Conservation (phyloP, 1,284 basidiomycete genomes). For the Porphyrellus sp. region DNA sequence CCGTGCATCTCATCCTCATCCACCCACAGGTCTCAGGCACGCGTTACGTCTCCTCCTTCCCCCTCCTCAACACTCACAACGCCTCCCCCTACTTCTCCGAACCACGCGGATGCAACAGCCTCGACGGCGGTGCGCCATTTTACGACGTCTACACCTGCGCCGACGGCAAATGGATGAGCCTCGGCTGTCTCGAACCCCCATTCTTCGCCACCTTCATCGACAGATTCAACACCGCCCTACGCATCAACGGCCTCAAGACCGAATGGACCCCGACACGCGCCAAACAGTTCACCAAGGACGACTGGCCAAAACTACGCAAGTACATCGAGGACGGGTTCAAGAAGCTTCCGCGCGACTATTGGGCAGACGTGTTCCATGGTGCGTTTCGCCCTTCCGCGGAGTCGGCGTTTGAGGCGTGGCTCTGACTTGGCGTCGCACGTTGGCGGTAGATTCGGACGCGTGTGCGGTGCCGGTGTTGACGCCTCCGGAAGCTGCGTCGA, state of each 20-base stretch:
- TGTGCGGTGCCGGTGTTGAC: constrained; percentile 76
- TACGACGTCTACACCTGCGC: constrained; percentile 74
- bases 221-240: constrained; percentile 53
- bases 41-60: constrained; percentile 72
- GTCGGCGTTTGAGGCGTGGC: no score
- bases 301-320: constrained; percentile 59
- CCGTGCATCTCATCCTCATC: not conserved
- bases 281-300: constrained; percentile 47
- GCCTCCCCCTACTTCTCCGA: constrained; percentile 42
- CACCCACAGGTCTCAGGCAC: constrained; percentile 66
- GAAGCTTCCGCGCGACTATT: constrained; percentile 60
- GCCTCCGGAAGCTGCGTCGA: constrained; percentile 53
- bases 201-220: constrained; percentile 65
- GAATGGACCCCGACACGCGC: constrained; percentile 54
- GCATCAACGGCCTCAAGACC: constrained; percentile 38
- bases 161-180: constrained; percentile 73
- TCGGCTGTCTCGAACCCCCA: constrained; percentile 71
- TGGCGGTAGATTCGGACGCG: constrained; percentile 67
- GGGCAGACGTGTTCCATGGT: constrained; percentile 66
- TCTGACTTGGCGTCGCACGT: not conserved
- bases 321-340: constrained; percentile 67
- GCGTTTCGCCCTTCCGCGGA: not conserved
- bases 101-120: constrained; percentile 57
- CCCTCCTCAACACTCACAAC: constrained; percentile 51
- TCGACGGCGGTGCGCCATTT: constrained; percentile 80